Base-by-base conservation (phyloP, 495 filamentous ascomycete species). In the Xylaria grammica region DNA sequence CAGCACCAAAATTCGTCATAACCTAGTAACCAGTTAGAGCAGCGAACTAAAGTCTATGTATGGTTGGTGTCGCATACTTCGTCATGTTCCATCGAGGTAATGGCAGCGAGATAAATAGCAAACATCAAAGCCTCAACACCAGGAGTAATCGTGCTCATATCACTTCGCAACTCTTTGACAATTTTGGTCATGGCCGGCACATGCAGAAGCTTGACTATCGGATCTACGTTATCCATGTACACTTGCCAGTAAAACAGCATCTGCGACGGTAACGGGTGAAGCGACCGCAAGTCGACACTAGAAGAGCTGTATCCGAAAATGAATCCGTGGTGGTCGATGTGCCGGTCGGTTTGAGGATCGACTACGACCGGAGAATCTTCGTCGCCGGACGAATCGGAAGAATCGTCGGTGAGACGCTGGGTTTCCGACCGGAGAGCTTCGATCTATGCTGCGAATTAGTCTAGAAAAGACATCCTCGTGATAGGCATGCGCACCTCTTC, bases 61-160 rank as follows among this genome's bases (percentile, higher is more conserved):
- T 5, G 20, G 80, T 66, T 4, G 46, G 27, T 71, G 71, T 20
- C 17, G 24, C 75, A 58, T 69, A 80, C 77, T 69, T 86, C 83
- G 1, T 79, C 75, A n/a, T 78, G 75, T 44, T 82, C 82, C 77
- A 94, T 79, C 29, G 89, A 90, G 3, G 90, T 87, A 26, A 92
- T 84, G 0, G 89, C 86, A 30, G 86, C 86, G 69, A 91, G 89
- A 69, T 95, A 96, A 49, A 96, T 89, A 9, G 90, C 75, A 62
- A 96, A 94, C 65, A 94, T 80, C 20, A 96, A 69, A 6, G 89
- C 86, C 69, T 97, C 93, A 5, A 77, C 83, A 29, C 79, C 85
- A 30, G 83, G 86, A 20, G 86, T 86, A 60, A 91, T 70, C 9
- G 66, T 74, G 45, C 88, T 83, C 38, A 86, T 79, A 55, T 85